These are phyloP conservation scores for Malbranchea zuffiana DNA, from an alignment of 2,329 filamentous ascomycete species.

Conservation along the genomic window DNA sequence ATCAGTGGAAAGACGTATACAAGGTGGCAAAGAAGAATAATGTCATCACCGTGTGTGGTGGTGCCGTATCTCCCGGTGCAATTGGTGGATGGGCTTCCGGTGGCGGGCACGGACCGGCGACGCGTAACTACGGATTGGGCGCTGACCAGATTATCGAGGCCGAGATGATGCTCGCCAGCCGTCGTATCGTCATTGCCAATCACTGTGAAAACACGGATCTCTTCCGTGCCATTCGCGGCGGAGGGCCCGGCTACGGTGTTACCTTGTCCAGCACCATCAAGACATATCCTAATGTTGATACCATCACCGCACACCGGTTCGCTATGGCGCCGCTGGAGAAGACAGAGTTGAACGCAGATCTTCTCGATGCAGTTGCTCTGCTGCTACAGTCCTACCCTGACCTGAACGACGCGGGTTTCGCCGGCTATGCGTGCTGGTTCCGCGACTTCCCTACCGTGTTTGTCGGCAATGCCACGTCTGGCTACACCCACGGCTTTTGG, in stretches of 20 bases:
- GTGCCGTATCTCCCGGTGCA: too few relatives aligned
- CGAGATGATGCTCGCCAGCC: slow-evolving; percentile 44
- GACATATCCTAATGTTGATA: background rate
- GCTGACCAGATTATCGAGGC: slow-evolving; percentile 50
- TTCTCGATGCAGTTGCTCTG: background rate
- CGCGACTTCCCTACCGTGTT: too few relatives aligned
- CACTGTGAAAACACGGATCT: slow-evolving; percentile 34
- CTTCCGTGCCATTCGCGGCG: slow-evolving; percentile 41
- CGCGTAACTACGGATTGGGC: slow-evolving; percentile 45
- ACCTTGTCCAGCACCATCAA: slow-evolving; percentile 44
- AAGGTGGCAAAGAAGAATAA: slow-evolving; percentile 19
- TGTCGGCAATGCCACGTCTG: too few relatives aligned
- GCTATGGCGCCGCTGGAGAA: too few relatives aligned
- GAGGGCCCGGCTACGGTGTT: slow-evolving; percentile 39
- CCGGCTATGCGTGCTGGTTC: too few relatives aligned
- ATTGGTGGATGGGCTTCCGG: slow-evolving; percentile 53
- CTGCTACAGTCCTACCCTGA: background rate
- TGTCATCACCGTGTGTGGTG: slow-evolving; percentile 24
- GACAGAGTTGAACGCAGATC: background rate
- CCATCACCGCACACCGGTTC: background rate
- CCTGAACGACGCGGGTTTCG: background rate
- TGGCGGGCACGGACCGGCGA: slow-evolving; percentile 48
- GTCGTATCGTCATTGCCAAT: slow-evolving; percentile 35
- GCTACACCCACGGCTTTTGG: too few relatives aligned
- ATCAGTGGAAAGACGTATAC: slow-evolving; percentile 26